Evolutionary conservation across 164 flowering plant genomes (phyloP).

Genomic region (Akebia trifoliata): DNA sequence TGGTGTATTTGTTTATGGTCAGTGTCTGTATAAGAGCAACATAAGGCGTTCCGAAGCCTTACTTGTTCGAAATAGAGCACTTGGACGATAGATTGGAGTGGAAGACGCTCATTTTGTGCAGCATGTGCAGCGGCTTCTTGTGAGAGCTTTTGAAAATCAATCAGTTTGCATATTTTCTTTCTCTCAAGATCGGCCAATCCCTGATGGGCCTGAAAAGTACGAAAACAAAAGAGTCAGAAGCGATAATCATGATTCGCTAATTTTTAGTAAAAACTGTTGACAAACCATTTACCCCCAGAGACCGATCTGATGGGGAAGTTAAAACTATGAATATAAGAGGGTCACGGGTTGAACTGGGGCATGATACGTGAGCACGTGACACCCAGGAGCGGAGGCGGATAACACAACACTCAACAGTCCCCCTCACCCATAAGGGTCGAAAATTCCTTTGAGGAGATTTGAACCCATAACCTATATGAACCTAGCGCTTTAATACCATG

Average conservation of each 20-base stretch:
- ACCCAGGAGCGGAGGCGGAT: no score
- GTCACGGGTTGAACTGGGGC: no score
- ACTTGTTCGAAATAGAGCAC: slow-evolving; percentile 89
- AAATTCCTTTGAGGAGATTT: no score
- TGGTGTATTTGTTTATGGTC: slow-evolving; percentile 62
- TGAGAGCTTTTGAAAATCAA: slow-evolving; percentile 92
- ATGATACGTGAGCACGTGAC: no score
- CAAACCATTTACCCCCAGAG: no score
- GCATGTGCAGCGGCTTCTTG: slow-evolving; percentile 97
- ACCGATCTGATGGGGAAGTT: no score
- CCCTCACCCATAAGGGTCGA: no score
- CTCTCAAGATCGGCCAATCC: slow-evolving; percentile 64
- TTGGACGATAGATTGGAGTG: slow-evolving; percentile 84
- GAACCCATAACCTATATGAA: no score
- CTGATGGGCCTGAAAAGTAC: slow-evolving; percentile 75
- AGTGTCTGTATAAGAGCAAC: slow-evolving; percentile 49
- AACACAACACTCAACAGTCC: no score
- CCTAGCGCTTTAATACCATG: no score
- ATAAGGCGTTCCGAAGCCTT: slow-evolving; percentile 68
- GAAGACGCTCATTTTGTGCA: slow-evolving; percentile 95
- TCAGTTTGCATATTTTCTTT: slow-evolving; percentile 71
- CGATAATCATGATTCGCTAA: neutral
- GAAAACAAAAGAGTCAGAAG: neutral
- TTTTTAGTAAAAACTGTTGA: no score
- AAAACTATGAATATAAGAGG: no score